Base-by-base conservation (phyloP, 176 grass and related monocot genomes). In the Chloris gayana region DNA sequence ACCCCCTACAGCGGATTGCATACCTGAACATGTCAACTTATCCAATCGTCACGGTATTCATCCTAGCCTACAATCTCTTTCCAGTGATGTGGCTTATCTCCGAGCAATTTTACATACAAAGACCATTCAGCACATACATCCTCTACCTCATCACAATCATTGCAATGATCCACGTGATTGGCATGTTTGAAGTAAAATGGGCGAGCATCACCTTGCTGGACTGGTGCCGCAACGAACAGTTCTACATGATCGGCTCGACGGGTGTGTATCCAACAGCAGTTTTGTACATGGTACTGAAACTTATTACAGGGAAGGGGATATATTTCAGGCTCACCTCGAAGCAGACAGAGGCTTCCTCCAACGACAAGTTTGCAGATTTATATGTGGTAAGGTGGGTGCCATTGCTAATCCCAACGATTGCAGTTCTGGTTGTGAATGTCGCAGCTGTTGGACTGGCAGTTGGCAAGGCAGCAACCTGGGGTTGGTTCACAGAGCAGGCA, bases 181-280 rank as follows among this genome's bases (percentile, higher is more conserved):
- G 86, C 38, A 88, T 88, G 80, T 83, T 88, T 18, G 86, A 88
- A 81, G 50, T 88, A 50, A 73, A 21, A 37, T 88, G 86, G 86
- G 74, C 86, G 8, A 54, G 74, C 30, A 67, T 88, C 80, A 88
- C 86, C 37, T 27, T 79, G 47, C 80, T 88, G 9, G 86, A 88
- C 3, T 88, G 86, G 86, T 88, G 80, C 80, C 80, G 86, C 30
- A 88, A 88, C 49, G 86, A 88, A 69, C 86, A 88, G 68, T 88
- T 88, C 69, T 88, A 88, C 69, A 88, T 88, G 86, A 88, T 88
- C 9, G 75, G 80, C 0, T 49, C 86, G 0, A 88, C 86, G 0
- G 86, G 86, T 0, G 86, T 88, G 29, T 88, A 88, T 75, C 80
- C 86, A 22, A 79, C 86, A 34, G 86, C 80, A 1, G 86, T 88